A percentile compares a stretch with the other conserved stretches of the same genome.
Evolutionary conservation across 495 filamentous ascomycete species (phyloP).

Genomic region (Aspergillus sparsus): DNA sequence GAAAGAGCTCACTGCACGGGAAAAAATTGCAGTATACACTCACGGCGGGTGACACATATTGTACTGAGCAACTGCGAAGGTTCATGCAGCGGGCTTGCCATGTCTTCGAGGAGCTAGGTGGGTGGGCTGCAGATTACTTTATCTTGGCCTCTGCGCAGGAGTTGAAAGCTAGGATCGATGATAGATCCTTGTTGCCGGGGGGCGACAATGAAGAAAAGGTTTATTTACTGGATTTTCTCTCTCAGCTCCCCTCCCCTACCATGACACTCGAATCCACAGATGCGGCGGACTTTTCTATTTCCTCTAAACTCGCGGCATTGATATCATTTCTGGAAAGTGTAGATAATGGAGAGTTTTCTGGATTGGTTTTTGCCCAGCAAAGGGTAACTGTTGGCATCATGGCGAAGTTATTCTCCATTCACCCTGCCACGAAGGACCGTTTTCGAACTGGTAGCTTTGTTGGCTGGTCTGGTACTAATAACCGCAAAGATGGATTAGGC

Average conservation of each 20-base stretch:
- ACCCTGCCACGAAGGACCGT: conserved; percentile 56
- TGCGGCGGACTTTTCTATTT: conserved; percentile 32
- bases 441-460: conserved; percentile 66
- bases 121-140: conserved; percentile 73
- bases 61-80: conserved; percentile 60
- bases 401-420: conserved; percentile 61
- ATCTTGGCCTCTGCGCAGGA: conserved; percentile 57
- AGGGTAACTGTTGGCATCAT: conserved; percentile 69
- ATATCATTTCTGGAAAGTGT: conserved; percentile 53
- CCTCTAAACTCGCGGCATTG: conserved; percentile 56
- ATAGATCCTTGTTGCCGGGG: conserved; percentile 35
- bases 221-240: conserved; percentile 60
- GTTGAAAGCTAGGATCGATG: conserved; percentile 40
- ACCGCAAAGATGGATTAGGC: conserved; percentile 54
- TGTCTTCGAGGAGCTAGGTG: conserved; percentile 68
- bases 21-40: conserved; percentile 50
- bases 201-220: conserved; percentile 55
- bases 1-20: conserved; percentile 28
- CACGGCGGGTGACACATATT: conserved; percentile 59
- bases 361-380: conserved; percentile 79
- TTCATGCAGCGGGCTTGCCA: conserved; percentile 45
- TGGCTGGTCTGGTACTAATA: conserved; percentile 61
- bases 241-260: conserved; percentile 39
- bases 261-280: conserved; percentile 25
- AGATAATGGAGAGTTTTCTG: conserved; percentile 53